These are phyloP conservation scores for Calonectria pauciramosa DNA, from an alignment of 2,329 filamentous ascomycete species.

Conservation along the genomic window DNA sequence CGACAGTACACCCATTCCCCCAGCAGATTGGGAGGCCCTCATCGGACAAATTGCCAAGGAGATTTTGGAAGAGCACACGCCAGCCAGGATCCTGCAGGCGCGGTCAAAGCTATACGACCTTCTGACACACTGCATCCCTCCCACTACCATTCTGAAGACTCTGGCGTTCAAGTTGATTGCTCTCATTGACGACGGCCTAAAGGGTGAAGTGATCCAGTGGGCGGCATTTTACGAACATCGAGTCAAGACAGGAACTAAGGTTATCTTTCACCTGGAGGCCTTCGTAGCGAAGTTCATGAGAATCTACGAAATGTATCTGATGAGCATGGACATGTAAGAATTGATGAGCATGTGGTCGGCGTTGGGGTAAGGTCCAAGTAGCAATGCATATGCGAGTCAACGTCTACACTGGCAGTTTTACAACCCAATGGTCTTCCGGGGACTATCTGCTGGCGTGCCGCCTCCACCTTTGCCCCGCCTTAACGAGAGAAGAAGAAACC, in stretches of 20 bases:
- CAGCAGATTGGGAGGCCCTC: slow-evolving; percentile 96
- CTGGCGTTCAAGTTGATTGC: slow-evolving; percentile 93
- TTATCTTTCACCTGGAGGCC: slow-evolving; percentile 97
- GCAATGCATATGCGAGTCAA: slow-evolving; percentile 29
- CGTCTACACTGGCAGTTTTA: slow-evolving; percentile 20
- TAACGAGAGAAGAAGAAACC: background rate
- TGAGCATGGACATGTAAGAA: slow-evolving; percentile 82
- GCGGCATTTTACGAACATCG: slow-evolving; percentile 97
- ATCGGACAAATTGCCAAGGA: slow-evolving; percentile 92
- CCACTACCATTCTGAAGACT: slow-evolving; percentile 94
- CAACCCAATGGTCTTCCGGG: background rate
- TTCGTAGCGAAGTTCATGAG: slow-evolving; percentile 99
- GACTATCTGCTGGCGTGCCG: background rate
- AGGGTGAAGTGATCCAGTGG: slow-evolving; percentile 95
- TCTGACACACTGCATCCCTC: slow-evolving; percentile 95
- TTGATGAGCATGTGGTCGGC: slow-evolving; percentile 29
- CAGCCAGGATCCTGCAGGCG: slow-evolving; percentile 87
- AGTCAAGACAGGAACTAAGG: slow-evolving; percentile 91
- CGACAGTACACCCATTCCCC: slow-evolving; percentile 89
- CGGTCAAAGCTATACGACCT: slow-evolving; percentile 97
- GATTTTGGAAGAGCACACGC: slow-evolving; percentile 94
- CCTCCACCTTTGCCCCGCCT: slow-evolving; percentile 6
- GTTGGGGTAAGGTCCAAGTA: slow-evolving; percentile 42
- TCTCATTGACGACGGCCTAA: slow-evolving; percentile 89
- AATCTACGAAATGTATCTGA: slow-evolving; percentile 89